Base-by-base conservation (phyloP, 208 protist species). In the Sergeia podlipaevii region DNA sequence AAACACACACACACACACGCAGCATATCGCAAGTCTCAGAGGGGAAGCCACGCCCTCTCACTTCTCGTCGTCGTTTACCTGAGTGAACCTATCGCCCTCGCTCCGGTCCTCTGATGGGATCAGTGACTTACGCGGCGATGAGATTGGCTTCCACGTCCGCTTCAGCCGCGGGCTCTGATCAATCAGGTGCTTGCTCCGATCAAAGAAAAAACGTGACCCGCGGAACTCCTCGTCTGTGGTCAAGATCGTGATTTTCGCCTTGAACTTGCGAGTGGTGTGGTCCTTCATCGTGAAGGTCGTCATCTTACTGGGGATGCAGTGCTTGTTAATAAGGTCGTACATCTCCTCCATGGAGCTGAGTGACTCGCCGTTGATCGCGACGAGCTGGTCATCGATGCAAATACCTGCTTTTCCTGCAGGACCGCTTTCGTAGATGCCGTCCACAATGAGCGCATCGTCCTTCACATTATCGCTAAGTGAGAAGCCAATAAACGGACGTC, bases 401-500 rank as follows among this genome's bases (percentile, higher is more conserved):
- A 60, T 36, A 17, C 61, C 52, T 4, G 44, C 61, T 43, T 59
- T 23, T n/a, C 38, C 32, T 5, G 57, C 65, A n/a, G 56, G 57
- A 1, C 57, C 57, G 8, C 46, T 36, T 17, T 39, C 39, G 33
- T 56, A 72, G 29, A 65, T 21, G 43, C 57, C 57, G 24, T 65
- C 56, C 4, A 72, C 65, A 23, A 65, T 23, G 20, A 72, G 48
- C 3, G 15, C 27, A 39, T 50, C 58, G 8, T 60, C 50, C 29
- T 26, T 20, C 23, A 60, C 49, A 24, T 65, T 53, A n/a, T 72
- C 49, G 15, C 30, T 44, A 4, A 72, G 41, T 2, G 65, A 65
- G 29, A 72, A 60, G 27, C 57, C 65, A 41, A 72, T 33, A 28
- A 72, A 65, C 27, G 62, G 53, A 3, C 30, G 49, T 33, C 57